Evolutionary conservation across 805 yeast genomes (phyloP).

Genomic region (Sungouiozyma intestinalis): DNA sequence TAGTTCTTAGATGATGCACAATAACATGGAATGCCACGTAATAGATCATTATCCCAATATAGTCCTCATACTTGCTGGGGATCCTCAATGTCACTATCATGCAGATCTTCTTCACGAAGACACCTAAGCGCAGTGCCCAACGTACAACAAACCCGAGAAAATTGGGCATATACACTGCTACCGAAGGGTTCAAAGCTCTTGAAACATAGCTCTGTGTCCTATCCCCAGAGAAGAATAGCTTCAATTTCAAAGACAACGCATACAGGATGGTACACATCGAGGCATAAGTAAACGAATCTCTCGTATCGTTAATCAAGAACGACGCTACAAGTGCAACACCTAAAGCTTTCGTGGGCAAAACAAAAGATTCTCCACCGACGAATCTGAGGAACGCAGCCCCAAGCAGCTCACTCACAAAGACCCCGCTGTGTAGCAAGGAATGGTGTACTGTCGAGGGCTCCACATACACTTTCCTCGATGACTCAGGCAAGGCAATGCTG

Average conservation of each 20-base stretch:
- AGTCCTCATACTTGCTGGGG: neutral
- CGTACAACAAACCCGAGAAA: neutral
- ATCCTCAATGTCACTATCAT: neutral
- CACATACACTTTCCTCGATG: neutral
- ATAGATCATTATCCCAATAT: conserved; percentile 2
- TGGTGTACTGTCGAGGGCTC: neutral
- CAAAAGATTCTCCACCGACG: conserved; percentile 15
- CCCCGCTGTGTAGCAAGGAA: neutral
- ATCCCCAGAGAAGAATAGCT: conserved; percentile 5
- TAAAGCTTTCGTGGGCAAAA: conserved; percentile 19
- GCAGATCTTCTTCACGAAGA: neutral
- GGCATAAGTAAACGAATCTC: conserved; percentile 21
- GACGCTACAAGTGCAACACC: conserved; percentile 25
- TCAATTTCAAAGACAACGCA: conserved; percentile 13
- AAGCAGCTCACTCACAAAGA: conserved; percentile 1
- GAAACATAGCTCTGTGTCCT: neutral
- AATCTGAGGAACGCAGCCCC: conserved; percentile 15
- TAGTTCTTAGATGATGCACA: conserved; percentile 14
- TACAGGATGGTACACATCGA: conserved; percentile 22
- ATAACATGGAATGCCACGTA: conserved; percentile 25
- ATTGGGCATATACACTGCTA: neutral
- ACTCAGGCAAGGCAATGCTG: conserved; percentile 10
- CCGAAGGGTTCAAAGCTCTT: neutral
- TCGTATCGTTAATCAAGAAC: conserved; percentile 26
- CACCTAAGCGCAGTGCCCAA: neutral